These are phyloP conservation scores for Stagonosporopsis vannaccii DNA, from an alignment of 2,329 filamentous ascomycete species.

Conservation along the genomic window DNA sequence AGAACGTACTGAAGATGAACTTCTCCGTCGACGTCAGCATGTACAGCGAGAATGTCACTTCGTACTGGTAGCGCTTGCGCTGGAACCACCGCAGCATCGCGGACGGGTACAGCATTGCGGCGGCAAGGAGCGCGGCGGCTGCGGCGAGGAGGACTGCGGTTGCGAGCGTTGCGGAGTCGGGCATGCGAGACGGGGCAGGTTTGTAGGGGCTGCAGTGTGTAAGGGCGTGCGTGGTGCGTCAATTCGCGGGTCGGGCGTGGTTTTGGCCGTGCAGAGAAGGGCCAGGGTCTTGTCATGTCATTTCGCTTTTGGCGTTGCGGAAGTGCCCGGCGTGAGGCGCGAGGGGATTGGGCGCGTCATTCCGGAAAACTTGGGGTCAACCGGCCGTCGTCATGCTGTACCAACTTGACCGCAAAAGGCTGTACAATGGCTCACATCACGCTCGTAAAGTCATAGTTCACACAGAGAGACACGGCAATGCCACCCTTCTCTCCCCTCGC, in stretches of 20 bases:
- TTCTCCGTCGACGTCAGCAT: slow-evolving; percentile 97
- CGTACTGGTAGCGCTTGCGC: slow-evolving; percentile 97
- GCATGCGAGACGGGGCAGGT: slow-evolving; percentile 29
- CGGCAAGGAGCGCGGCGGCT: slow-evolving; percentile 52
- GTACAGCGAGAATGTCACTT: slow-evolving; percentile 95
- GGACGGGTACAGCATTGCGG: slow-evolving; percentile 57
- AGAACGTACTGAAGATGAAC: slow-evolving; percentile 86
- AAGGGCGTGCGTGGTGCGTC: neutral
- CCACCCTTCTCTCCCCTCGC: slow-evolving; percentile 4
- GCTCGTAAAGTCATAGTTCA: neutral
- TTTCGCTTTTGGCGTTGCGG: slow-evolving; percentile 18
- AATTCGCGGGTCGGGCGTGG: neutral
- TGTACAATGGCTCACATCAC: neutral
- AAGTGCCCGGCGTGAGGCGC: slow-evolving; percentile 16
- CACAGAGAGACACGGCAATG: slow-evolving; percentile 15
- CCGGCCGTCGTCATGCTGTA: neutral
- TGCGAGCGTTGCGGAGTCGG: slow-evolving; percentile 45
- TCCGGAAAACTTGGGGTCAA: neutral
- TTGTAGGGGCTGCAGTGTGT: neutral
- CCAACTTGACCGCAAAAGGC: neutral
- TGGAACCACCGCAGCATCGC: slow-evolving; percentile 82
- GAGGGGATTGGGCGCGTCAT: slow-evolving; percentile 19
- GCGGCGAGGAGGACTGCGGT: slow-evolving; percentile 45
- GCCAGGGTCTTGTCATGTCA: slow-evolving; percentile 17
- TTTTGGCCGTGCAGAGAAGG: neutral